Percentiles rank a stretch among this genome's conserved stretches.
phyloP scores from a whole-genome alignment of 768 basidiomycete species.

The Tylopilus subfusipes region DNA sequence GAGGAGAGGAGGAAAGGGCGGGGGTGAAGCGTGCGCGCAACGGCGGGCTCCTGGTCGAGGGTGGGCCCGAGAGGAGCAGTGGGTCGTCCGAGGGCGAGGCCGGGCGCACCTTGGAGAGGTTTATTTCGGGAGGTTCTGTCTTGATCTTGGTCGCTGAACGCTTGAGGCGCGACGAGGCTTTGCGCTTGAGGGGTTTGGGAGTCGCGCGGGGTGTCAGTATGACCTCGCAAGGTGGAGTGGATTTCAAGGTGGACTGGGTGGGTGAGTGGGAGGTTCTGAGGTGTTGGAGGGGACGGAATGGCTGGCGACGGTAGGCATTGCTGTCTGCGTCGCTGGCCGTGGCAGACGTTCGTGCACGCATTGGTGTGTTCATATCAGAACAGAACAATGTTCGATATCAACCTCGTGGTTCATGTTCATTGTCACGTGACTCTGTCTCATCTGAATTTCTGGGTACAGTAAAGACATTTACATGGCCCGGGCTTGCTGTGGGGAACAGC shows the following conservation, averaged over 20 bases:
- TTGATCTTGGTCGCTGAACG: constrained; percentile 38
- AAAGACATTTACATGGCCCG: no score
- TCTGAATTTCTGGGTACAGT: no score
- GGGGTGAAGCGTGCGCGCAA: constrained; percentile 37
- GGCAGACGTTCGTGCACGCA: constrained; percentile 13
- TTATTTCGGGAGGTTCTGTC: constrained; percentile 63
- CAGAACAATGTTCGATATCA: constrained; percentile 1
- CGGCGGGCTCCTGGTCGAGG: constrained; percentile 10
- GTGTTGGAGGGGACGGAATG: constrained; percentile 19
- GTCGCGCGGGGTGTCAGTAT: constrained; percentile 36
- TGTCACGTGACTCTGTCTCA: constrained; percentile 11
- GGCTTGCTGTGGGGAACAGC: no score
- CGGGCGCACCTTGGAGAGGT: constrained; percentile 58
- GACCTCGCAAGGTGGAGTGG: constrained; percentile 68
- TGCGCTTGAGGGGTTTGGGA: constrained; percentile 40
- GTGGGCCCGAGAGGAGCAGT: constrained; percentile 48
- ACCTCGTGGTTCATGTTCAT: constrained; percentile 3
- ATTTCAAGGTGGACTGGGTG: constrained; percentile 49
- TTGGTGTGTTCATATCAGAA: constrained; percentile 17
- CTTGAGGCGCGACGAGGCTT: constrained; percentile 24
- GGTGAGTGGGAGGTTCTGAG: constrained; percentile 25
- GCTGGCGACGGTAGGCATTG: constrained; percentile 12
- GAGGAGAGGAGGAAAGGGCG: constrained; percentile 33
- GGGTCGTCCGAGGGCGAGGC: constrained; percentile 77
- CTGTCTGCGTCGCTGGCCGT: constrained; percentile 3